phyloP scores from a whole-genome alignment of 768 basidiomycete genomes.

The Stropharia rugosoannulata region DNA sequence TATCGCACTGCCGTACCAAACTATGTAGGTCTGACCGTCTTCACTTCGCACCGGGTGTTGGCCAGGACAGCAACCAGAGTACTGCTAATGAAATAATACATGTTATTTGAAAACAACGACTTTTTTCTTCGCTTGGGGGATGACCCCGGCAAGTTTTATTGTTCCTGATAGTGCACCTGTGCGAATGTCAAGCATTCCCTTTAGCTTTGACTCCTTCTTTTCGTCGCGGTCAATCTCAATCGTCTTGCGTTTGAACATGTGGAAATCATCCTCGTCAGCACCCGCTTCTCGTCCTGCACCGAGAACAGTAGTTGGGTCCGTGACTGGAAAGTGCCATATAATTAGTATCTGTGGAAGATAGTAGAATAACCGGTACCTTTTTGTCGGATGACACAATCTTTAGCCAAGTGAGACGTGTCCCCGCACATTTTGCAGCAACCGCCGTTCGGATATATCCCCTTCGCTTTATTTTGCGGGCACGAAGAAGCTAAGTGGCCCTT shows the following conservation, averaged over 20 bases:
- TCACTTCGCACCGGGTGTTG: background rate
- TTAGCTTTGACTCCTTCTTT: slow-evolving; percentile 42
- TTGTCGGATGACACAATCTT: slow-evolving; percentile 71
- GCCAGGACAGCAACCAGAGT: background rate
- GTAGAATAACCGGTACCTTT: slow-evolving; percentile 37
- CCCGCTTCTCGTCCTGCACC: slow-evolving; percentile 59
- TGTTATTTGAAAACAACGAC: slow-evolving; percentile 31
- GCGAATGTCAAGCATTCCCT: slow-evolving; percentile 40
- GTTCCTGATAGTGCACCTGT: slow-evolving; percentile 42
- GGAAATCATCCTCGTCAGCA: slow-evolving; percentile 96
- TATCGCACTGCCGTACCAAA: too few species aligned
- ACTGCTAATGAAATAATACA: background rate
- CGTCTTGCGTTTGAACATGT: slow-evolving; percentile 67
- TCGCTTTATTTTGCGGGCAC: slow-evolving; percentile 78
- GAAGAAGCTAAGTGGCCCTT: slow-evolving; percentile 84
- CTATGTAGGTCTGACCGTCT: background rate
- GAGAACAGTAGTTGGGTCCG: slow-evolving; percentile 33
- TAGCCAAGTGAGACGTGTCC: slow-evolving; percentile 82
- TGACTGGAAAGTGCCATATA: slow-evolving; percentile 27
- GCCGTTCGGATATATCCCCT: slow-evolving; percentile 88
- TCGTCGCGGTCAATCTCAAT: slow-evolving; percentile 62
- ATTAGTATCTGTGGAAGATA: background rate
- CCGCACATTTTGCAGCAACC: slow-evolving; percentile 90
- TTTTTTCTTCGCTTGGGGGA: slow-evolving; percentile 35
- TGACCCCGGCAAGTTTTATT: slow-evolving; percentile 32